phyloP scores from a whole-genome alignment of 2,329 filamentous ascomycete species.

The Aureobasidium mangrovei region DNA sequence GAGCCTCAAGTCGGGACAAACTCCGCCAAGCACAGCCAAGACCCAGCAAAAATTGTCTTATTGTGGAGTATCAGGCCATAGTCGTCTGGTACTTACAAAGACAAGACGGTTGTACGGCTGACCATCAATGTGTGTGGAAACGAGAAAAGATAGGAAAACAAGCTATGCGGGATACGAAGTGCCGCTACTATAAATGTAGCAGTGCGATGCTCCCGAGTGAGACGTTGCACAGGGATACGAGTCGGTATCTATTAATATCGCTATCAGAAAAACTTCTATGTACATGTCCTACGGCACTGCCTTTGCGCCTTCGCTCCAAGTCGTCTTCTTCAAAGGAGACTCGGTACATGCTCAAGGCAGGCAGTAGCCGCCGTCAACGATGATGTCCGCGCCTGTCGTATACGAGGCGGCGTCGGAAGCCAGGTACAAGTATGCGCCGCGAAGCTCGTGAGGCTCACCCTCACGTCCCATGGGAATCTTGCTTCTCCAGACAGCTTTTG shows the following conservation, averaged over 20 bases:
- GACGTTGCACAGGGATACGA: conserved; percentile 7
- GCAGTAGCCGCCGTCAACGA: conserved; percentile 47
- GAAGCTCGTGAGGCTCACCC: conserved; percentile 64
- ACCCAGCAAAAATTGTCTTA: no score
- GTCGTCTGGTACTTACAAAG: no score
- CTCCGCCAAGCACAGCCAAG: no score
- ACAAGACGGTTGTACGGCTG: background rate
- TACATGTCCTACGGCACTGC: background rate
- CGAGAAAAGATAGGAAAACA: background rate
- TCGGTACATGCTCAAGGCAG: conserved; percentile 2
- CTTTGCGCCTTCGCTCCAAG: background rate
- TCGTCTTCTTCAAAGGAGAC: background rate
- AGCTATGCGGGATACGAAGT: background rate
- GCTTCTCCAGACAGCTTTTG: conserved; percentile 63
- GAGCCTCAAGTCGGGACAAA: no score
- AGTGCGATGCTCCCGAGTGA: background rate
- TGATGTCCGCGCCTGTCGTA: conserved; percentile 57
- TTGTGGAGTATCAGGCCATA: no score
- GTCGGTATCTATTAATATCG: conserved; percentile 7
- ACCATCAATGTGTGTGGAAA: background rate
- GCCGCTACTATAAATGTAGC: background rate
- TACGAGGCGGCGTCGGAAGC: conserved; percentile 76
- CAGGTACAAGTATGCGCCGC: conserved; percentile 74
- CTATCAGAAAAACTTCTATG: background rate
- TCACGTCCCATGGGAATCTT: conserved; percentile 70